These are phyloP conservation scores for Sugiyamaella sp. DNA, from an alignment of 1,139 yeast species.

Conservation along the genomic window DNA sequence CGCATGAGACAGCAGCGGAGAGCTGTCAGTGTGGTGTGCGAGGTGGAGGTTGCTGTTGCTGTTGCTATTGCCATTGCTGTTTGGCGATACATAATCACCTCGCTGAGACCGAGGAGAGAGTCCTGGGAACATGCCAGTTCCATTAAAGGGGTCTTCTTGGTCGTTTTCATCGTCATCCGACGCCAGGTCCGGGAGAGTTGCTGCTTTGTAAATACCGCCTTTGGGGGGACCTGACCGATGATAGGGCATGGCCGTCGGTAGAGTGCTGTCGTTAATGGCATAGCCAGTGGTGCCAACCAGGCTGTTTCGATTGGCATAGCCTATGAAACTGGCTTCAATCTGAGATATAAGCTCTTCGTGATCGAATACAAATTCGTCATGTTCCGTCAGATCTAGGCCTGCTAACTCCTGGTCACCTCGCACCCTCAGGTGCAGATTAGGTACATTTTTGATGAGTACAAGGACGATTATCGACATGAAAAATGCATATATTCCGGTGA, in stretches of 20 bases:
- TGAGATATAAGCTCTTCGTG: constrained; percentile 32
- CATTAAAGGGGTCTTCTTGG: constrained; percentile 17
- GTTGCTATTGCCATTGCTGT: too few species aligned
- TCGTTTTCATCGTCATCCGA: constrained; percentile 11
- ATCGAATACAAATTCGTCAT: constrained; percentile 56
- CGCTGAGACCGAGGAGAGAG: constrained; percentile 17
- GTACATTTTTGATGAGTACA: constrained; percentile 49
- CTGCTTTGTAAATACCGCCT: constrained; percentile 1
- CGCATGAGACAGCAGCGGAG: constrained; percentile 14
- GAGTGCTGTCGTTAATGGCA: not conserved
- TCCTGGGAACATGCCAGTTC: constrained; percentile 21
- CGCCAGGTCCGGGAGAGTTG: not conserved
- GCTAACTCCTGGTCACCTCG: constrained; percentile 46
- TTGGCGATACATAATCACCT: not conserved
- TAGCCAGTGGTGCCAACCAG: not conserved
- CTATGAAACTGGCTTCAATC: constrained; percentile 12
- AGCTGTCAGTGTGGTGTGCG: constrained; percentile 3
- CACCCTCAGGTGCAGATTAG: constrained; percentile 54
- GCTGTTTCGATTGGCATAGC: constrained; percentile 1
- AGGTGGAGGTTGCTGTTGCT: not conserved
- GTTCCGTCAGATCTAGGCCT: constrained; percentile 56
- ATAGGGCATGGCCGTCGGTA: constrained; percentile 4
- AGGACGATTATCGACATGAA: constrained; percentile 47
- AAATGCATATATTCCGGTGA: constrained; percentile 50
- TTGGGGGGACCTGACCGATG: constrained; percentile 3